Evolutionary conservation across 1,139 yeast species (phyloP).

Genomic region (Waltiozyma sp.): DNA sequence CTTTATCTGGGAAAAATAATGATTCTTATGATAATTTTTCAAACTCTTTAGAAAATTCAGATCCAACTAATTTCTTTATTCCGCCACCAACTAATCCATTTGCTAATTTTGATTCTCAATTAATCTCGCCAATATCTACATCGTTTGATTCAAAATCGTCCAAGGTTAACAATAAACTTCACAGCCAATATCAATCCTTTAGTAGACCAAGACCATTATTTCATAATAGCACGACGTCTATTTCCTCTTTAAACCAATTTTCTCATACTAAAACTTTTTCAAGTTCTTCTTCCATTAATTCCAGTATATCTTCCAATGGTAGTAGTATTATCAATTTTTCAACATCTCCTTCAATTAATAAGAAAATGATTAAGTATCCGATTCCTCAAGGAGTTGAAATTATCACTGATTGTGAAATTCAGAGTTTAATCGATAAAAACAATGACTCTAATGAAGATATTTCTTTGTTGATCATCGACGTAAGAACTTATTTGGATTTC

Average conservation of each 20-base stretch:
- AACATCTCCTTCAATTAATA: not conserved
- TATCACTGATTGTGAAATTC: conserved; percentile 4
- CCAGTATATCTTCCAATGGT: conserved; percentile 1
- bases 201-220: not conserved
- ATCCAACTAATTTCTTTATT: too few species aligned
- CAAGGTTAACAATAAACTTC: not conserved
- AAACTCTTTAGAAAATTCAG: conserved; percentile 8
- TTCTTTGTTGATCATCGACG: conserved; percentile 41
- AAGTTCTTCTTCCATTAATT: not conserved
- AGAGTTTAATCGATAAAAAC: not conserved
- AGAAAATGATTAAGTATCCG: conserved; percentile 8
- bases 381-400: conserved; percentile 7
- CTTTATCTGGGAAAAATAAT: too few species aligned
- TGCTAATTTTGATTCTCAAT: not conserved
- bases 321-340: conserved; percentile 1
- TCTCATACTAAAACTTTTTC: conserved; percentile 1
- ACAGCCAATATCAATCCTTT: not conserved
- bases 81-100: not conserved
- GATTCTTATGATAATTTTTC: conserved; percentile 13
- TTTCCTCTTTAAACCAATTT: conserved; percentile 2
- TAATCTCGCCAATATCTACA: not conserved
- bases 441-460: conserved; percentile 1
- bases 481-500: conserved; percentile 60
- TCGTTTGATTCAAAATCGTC: not conserved
- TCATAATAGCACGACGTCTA: not conserved